Evolutionary conservation across 768 basidiomycete species (phyloP).

Genomic region (Boletellus ananiceps): DNA sequence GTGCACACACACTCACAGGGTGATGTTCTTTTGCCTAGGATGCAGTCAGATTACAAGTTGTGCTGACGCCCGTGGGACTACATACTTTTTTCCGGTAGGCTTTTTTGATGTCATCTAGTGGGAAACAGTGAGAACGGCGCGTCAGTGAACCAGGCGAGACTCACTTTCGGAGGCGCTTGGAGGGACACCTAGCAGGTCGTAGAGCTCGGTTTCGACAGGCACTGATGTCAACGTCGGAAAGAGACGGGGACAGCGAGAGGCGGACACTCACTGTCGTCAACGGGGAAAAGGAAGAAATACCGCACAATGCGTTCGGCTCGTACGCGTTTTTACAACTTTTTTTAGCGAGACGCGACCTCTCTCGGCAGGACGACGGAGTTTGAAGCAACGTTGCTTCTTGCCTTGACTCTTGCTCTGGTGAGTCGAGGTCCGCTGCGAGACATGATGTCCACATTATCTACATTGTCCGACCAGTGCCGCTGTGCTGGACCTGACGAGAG

Average conservation of each 20-base stretch:
- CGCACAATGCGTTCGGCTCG: neutral
- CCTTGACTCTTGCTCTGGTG: constrained; percentile 7
- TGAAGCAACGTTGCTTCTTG: constrained; percentile 15
- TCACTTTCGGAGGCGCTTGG: constrained; percentile 69
- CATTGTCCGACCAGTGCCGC: constrained; percentile 81
- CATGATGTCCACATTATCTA: constrained; percentile 80
- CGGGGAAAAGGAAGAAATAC: constrained; percentile 4
- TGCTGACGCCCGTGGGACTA: constrained; percentile 6
- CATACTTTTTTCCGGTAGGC: constrained; percentile 89
- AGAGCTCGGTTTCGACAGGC: constrained; percentile 75
- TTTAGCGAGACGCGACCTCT: constrained; percentile 17
- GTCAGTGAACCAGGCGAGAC: constrained; percentile 8
- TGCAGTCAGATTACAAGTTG: constrained; percentile 13
- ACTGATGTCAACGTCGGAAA: constrained; percentile 36
- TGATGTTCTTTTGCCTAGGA: constrained; percentile 80
- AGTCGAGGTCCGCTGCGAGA: constrained; percentile 12
- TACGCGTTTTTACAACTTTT: constrained; percentile 23
- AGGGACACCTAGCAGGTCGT: constrained; percentile 77
- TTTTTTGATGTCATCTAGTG: constrained; percentile 80
- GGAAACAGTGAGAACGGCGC: constrained; percentile 9
- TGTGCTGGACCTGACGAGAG: constrained; percentile 47
- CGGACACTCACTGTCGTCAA: constrained; percentile 26
- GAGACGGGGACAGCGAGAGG: neutral
- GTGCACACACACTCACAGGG: constrained; percentile 51
- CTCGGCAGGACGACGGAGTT: constrained; percentile 33